Evolutionary conservation across 331 rosid species (phyloP).

Genomic region (Malus hybrid): DNA sequence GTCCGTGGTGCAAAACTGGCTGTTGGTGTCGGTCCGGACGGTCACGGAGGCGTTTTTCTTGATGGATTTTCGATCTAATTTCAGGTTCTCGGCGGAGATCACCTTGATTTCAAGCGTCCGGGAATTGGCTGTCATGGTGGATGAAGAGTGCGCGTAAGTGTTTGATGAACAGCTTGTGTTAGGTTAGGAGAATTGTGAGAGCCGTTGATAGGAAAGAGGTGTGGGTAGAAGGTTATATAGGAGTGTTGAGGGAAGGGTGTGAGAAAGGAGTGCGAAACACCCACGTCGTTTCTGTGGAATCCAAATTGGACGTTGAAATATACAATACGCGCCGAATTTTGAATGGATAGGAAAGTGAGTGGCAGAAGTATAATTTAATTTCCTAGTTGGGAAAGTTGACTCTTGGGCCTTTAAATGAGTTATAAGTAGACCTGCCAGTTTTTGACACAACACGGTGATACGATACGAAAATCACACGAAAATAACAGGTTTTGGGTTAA

Average conservation of each 20-base stretch:
- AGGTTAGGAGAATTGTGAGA: too few relatives aligned
- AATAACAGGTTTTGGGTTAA: too few relatives aligned
- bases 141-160: neutral
- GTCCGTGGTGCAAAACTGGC: neutral
- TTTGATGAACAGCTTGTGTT: too few relatives aligned
- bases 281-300: neutral
- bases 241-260: neutral
- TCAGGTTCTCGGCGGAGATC: constrained; percentile 29
- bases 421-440: too few relatives aligned
- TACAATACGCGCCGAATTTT: neutral
- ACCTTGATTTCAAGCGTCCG: constrained; percentile 31
- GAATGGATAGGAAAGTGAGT: neutral
- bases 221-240: neutral
- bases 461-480: too few relatives aligned
- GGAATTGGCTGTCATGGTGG: neutral
- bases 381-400: neutral
- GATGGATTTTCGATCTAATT: constrained; percentile 15
- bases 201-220: neutral
- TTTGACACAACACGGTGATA: too few relatives aligned
- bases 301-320: neutral
- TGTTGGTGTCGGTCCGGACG: constrained; percentile 12
- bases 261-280: neutral
- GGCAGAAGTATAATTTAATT: neutral
- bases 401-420: too few relatives aligned
- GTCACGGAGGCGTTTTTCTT: constrained; percentile 23